Base-by-base conservation (phyloP, 306 rosid species). In the Morella rubra region DNA sequence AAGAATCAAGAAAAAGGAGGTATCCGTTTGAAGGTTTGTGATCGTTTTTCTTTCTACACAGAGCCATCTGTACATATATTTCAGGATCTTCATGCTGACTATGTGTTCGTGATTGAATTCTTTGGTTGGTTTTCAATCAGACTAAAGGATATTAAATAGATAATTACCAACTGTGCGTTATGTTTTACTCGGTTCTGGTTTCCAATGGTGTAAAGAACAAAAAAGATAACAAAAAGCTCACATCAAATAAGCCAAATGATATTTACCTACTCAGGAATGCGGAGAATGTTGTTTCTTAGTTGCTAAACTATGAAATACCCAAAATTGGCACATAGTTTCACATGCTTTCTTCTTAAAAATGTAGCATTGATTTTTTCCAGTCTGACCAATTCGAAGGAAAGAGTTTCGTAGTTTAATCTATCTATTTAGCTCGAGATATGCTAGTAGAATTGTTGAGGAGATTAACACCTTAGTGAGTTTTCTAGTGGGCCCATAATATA, bases 1-100 rank as follows among this genome's bases (percentile, higher is more conserved):
- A 77, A 68, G 87, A 81, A 58, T 88, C 89, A 32, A 88, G 86
- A 84, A 93, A 91, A 87, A 90, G 97, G 82, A 89, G 83, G 85
- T 76, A 71, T 22, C 76, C 83, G 51, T 79, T 65, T 78, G 81
- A 79, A 87, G 98, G 97, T 89, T 77, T 77, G 84, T 56, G 41
- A 80, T 77, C 72, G 62, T 60, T 19, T 83, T 24, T 80, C 76
- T 24, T 41, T 77, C 45, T 52, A 44, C 22, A 76, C 49, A 76
- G 49, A 49, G 45, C 53, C 40, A 4, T 11, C 37, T 22, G 5
- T 32, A 55, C 45, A 51, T 44, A 44, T 14, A 56, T 47, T 77
- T 52, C 40, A 24, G 10, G 19, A 52, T 80, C 64, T 49, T 49
- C 24, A 47, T 47, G 52, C 49, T 18, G 8, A 40, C 27, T 16